These are phyloP conservation scores for Clonostachys rosea DNA, from an alignment of 2,329 filamentous ascomycete species.

Conservation along the genomic window DNA sequence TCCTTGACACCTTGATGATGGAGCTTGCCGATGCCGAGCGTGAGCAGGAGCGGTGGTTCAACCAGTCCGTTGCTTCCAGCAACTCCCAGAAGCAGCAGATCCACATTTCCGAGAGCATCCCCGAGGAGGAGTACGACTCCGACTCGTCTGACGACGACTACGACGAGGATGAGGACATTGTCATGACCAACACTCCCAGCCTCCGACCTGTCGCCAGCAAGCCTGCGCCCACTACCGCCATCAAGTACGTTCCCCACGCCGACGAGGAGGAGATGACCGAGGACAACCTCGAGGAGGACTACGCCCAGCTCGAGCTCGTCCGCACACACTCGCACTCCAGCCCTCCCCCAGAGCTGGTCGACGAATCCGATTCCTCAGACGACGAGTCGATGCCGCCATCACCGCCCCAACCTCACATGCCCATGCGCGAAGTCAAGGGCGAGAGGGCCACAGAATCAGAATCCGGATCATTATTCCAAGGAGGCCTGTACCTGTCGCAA, in stretches of 20 bases:
- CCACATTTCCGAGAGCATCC: conserved; percentile 80
- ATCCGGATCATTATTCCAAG: conserved; percentile 38
- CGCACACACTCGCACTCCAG: conserved; percentile 62
- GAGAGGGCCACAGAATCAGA: conserved; percentile 26
- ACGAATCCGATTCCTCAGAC: conserved; percentile 65
- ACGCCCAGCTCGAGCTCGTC: conserved; percentile 60
- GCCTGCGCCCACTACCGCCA: conserved; percentile 32
- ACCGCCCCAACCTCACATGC: conserved; percentile 52
- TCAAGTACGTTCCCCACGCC: conserved; percentile 16
- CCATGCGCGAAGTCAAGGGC: conserved; percentile 54
- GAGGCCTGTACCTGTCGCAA: conserved; percentile 51
- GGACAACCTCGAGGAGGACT: conserved; percentile 60
- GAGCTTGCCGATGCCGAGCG: conserved; percentile 87
- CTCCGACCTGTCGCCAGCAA: conserved; percentile 30
- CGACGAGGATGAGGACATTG: conserved; percentile 43
- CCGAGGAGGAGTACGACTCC: conserved; percentile 52
- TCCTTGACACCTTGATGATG: conserved; percentile 93
- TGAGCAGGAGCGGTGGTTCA: conserved; percentile 97
- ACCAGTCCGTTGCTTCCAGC: conserved; percentile 68
- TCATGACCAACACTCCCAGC: conserved; percentile 51
- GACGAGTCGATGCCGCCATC: conserved; percentile 77
- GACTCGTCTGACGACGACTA: conserved; percentile 45
- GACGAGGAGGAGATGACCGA: conserved; percentile 41
- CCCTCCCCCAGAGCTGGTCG: conserved; percentile 64
- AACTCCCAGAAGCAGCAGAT: conserved; percentile 45